These are phyloP conservation scores for Ramaria sp. DNA, from an alignment of 768 basidiomycete species.

Conservation along the genomic window DNA sequence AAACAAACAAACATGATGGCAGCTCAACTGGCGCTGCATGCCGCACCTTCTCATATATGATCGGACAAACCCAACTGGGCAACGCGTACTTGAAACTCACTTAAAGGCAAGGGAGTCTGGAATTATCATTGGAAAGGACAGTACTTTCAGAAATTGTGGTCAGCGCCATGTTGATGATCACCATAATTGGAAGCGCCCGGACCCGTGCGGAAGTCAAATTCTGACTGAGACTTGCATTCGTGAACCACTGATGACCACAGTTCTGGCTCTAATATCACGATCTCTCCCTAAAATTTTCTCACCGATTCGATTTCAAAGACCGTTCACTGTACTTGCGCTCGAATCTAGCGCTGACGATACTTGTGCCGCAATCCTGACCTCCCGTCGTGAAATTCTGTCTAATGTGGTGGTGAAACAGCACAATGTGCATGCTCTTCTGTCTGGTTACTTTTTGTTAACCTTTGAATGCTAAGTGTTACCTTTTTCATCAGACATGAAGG, in stretches of 20 bases:
- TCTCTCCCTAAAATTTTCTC: not conserved
- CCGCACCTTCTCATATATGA: too few relatives aligned
- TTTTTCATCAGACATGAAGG: conserved; percentile 35
- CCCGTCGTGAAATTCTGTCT: conserved; percentile 56
- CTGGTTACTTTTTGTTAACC: not conserved
- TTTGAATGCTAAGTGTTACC: not conserved
- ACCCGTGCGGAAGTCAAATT: too few relatives aligned
- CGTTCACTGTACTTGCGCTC: conserved; percentile 60
- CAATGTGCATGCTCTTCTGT: conserved; percentile 31
- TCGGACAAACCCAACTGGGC: too few relatives aligned
- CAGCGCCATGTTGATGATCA: too few relatives aligned
- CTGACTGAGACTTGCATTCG: not conserved
- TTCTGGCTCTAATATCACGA: not conserved
- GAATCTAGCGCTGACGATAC: conserved; percentile 94
- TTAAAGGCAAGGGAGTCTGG: too few relatives aligned
- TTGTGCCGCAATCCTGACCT: conserved; percentile 78
- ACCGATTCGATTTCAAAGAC: not conserved
- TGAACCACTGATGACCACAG: not conserved
- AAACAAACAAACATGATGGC: too few relatives aligned
- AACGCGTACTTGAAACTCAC: too few relatives aligned
- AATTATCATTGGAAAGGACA: too few relatives aligned
- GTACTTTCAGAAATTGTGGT: too few relatives aligned
- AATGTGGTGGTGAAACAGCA: conserved; percentile 86
- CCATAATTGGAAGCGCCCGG: too few relatives aligned
- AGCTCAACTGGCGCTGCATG: too few relatives aligned